phyloP scores from a whole-genome alignment of 2,329 filamentous ascomycete genomes.

The Aspergillus vadensis region DNA sequence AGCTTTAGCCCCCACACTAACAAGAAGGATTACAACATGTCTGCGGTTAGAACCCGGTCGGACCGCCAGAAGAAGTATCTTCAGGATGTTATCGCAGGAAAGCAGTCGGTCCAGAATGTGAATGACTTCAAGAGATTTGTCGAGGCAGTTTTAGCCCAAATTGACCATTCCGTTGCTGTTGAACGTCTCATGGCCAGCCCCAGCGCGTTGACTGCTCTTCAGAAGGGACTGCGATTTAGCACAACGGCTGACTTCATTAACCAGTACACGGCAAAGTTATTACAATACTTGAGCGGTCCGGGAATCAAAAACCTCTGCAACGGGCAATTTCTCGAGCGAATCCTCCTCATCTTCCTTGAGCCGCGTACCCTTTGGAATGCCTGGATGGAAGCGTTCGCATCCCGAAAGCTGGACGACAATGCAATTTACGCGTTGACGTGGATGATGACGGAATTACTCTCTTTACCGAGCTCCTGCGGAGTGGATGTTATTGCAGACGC shows the following conservation, averaged over 20 bases:
- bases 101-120: slow-evolving; percentile 40
- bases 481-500: slow-evolving; percentile 32
- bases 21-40: too few species aligned
- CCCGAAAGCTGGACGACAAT: slow-evolving; percentile 33
- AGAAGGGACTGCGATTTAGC: slow-evolving; percentile 48
- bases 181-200: slow-evolving; percentile 44
- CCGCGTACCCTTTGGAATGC: slow-evolving; percentile 60
- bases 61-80: slow-evolving; percentile 37
- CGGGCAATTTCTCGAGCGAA: slow-evolving; percentile 52
- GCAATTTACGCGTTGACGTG: slow-evolving; percentile 49
- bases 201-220: slow-evolving; percentile 40
- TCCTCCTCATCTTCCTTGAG: slow-evolving; percentile 52
- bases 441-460: slow-evolving; percentile 54
- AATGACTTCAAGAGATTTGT: slow-evolving; percentile 50
- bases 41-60: too few species aligned
- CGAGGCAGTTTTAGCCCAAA: slow-evolving; percentile 50
- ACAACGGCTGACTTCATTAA: slow-evolving; percentile 50
- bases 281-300: slow-evolving; percentile 46
- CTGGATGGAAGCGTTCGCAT: slow-evolving; percentile 40
- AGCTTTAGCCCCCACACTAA: too few species aligned
- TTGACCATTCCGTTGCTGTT: slow-evolving; percentile 44
- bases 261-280: slow-evolving; percentile 35
- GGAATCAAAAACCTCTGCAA: slow-evolving; percentile 52
- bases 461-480: slow-evolving; percentile 30
- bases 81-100: slow-evolving; percentile 41